Conservation (phyloP, 495 filamentous ascomycete genomes). For the Penicillium mononematosum region DNA sequence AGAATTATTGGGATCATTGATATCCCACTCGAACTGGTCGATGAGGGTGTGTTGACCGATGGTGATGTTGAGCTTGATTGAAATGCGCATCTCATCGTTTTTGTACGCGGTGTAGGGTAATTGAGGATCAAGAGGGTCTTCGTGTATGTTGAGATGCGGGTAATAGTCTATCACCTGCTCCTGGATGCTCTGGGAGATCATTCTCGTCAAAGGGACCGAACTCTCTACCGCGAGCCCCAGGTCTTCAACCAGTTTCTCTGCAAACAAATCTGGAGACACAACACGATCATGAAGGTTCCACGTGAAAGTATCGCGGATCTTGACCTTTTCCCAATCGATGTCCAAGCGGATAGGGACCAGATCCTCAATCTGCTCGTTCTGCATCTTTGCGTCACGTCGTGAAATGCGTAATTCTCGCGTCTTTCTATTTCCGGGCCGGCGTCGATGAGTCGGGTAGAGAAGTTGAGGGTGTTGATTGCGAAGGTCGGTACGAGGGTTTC, state of each 20-base stretch:
- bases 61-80: constrained; percentile 95
- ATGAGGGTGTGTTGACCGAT: constrained; percentile 92
- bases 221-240: constrained; percentile 73
- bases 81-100: constrained; percentile 96
- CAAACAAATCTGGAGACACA: constrained; percentile 74
- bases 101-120: constrained; percentile 93
- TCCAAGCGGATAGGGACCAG: constrained; percentile 88
- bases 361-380: constrained; percentile 87
- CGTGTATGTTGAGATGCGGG: constrained; percentile 83
- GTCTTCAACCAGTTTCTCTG: constrained; percentile 87
- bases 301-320: constrained; percentile 95
- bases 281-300: constrained; percentile 96
- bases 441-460: constrained; percentile 72
- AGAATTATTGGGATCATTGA: constrained; percentile 89
- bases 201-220: constrained; percentile 62
- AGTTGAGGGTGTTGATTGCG: constrained; percentile 54
- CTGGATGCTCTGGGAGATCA: constrained; percentile 74
- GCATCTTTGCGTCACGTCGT: constrained; percentile 74
- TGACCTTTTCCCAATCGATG: constrained; percentile 93
- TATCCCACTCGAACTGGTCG: constrained; percentile 99
- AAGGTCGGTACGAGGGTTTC: constrained; percentile 76
- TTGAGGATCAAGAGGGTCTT: constrained; percentile 86
- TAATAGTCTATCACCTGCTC: constrained; percentile 93
- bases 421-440: constrained; percentile 69
- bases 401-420: constrained; percentile 67